Evolutionary conservation across 106 monocot species (phyloP).

Genomic region (Dendrobium nobile): DNA sequence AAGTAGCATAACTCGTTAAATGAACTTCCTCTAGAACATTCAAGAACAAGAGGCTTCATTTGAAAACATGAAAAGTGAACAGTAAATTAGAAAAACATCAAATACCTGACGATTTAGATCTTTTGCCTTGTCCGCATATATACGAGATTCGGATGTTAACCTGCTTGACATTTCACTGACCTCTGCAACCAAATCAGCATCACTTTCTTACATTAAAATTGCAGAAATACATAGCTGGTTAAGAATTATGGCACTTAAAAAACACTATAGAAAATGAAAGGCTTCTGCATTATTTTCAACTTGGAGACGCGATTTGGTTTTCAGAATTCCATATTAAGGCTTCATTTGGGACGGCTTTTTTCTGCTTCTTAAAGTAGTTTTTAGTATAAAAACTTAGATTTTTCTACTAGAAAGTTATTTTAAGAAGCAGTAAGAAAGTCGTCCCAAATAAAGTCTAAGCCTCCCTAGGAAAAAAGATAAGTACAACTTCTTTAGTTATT

Average conservation of each 20-base stretch:
- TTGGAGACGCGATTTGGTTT: neutral
- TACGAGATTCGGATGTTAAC: slow-evolving; percentile 88
- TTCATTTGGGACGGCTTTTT: too few species aligned
- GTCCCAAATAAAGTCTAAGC: neutral
- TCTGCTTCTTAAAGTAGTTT: too few species aligned
- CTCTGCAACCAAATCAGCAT: slow-evolving; percentile 40
- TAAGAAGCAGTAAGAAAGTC: too few species aligned
- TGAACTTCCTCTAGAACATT: neutral
- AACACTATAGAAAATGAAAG: neutral
- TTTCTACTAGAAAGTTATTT: too few species aligned
- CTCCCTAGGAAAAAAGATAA: neutral
- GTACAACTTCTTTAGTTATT: neutral
- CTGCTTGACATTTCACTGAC: slow-evolving; percentile 97
- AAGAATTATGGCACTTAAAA: neutral
- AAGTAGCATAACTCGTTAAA: neutral
- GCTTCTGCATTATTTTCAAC: neutral
- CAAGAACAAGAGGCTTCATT: neutral
- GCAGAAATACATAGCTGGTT: neutral
- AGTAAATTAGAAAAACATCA: neutral
- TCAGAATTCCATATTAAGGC: neutral
- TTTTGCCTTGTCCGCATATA: slow-evolving; percentile 95
- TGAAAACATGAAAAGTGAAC: neutral
- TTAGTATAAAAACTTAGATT: too few species aligned
- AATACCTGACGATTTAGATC: slow-evolving; percentile 92
- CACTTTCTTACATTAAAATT: neutral